Base-by-base conservation (phyloP, 257 asterid genomes). In the Solanum okadae region DNA sequence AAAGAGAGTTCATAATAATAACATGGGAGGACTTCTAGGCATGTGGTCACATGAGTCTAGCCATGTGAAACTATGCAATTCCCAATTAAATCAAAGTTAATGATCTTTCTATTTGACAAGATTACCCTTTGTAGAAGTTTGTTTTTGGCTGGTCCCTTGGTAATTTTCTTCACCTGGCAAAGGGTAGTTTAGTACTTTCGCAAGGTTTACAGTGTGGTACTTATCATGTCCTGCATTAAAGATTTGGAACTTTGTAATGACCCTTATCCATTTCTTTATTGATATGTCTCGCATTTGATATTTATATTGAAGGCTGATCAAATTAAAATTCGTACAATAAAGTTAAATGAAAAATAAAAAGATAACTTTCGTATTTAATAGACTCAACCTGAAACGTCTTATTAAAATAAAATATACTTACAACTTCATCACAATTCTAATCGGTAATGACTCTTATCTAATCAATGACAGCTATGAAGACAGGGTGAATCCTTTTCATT, bases 21-120 rank as follows among this genome's bases (percentile, higher is more conserved):
- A 93, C 93, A 91, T 91, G 92, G 94, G 90, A 88, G 90, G 89
- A 91, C 89, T 79, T 94, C 90, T 38, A 87, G 83, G 92, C 98
- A 93, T 94, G 98, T 93, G 98, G 88, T 87, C 96, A 94, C 98
- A 93, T 92, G 95, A 91, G 87, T 61, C 94, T 88, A 25, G 89
- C 94, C 98, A 95, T 95, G 98, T 94, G 98, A 92, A 35, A 75
- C 76, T 83, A 61, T 87, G 87, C 83, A 79, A 87, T 92, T 92
- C 88, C 89, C 92, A 88, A 90, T 88, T 87, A 88, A 90, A 93
- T 82, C 91, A 90, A 56, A 89, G 75, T 42, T 72, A 42, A 44
- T 29, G 20, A 29, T 81, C 27, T 82, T 81, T 79, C 72, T 9
- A 2, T 52, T 87, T 92, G 63, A 86, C 93, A 88, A 10, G 22